Base-by-base conservation (phyloP, 495 filamentous ascomycete genomes). In the Physcia stellaris region DNA sequence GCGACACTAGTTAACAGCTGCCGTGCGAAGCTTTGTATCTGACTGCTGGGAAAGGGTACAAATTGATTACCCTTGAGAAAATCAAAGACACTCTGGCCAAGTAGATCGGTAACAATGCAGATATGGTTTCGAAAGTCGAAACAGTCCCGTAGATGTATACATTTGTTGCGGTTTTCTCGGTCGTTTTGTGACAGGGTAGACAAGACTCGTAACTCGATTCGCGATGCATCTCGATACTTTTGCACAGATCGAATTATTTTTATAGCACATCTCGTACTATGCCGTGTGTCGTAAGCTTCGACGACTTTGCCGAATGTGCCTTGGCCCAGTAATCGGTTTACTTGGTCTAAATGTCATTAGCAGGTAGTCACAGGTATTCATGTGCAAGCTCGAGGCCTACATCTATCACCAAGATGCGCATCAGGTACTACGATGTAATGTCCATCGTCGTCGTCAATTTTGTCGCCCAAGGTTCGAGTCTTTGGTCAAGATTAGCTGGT, bases 251-350 rank as follows among this genome's bases (percentile, higher is more conserved):
- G 80, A 45, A 98, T 98, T 54, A 98, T 87, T 59, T 98, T 98
- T 54, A 98, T 82, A 20, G 90, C 90, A 46, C 88, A 90, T 37
- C 80, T 71, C 40, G 80, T 77, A 40, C 75, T 74, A 39, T 74
- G 72, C 40, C 68, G 68, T 43, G 75, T 74, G 52, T 98, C 90
- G 43, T 71, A 76, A 26, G 90, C 90, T 56, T 94, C 83, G 6
- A 98, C 88, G 11, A 98, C 90, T 59, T 98, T 98, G 37, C 90
- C 90, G 53, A 98, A 98, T 0, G 90, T 98, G 31, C 90, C 90
- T 60, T 98, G 90, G 18, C 90, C 90, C 7, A 98, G 78, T 17
- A 95, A 71, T 51, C 79, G 79, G 43, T 78, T 64, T 44, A 98
- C 86, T 58, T 80, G 72, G 59, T 98, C 87, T 95, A 49, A 24